A percentile compares a stretch with the other conserved stretches of the same genome.
Conservation (phyloP, 495 filamentous ascomycete genomes). For the Elaphomyces granulatus region DNA sequence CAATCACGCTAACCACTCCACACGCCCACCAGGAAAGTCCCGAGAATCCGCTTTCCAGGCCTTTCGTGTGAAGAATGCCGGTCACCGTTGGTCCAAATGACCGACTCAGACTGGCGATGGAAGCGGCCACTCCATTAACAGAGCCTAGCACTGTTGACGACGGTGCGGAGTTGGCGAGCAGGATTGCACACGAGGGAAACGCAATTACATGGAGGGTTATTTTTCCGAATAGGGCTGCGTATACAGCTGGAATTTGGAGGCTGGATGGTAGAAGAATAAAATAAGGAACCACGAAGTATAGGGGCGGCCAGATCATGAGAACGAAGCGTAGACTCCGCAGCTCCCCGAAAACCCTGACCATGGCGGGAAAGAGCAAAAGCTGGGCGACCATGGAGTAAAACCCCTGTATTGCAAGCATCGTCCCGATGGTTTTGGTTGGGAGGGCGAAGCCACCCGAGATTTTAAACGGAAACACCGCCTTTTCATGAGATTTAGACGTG, state of each 20-base stretch:
- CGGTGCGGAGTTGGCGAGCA: conserved; percentile 73
- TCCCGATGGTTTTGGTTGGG: conserved; percentile 65
- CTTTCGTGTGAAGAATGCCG: conserved; percentile 67
- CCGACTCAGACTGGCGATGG: conserved; percentile 71
- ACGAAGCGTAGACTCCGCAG: conserved; percentile 68
- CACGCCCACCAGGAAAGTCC: conserved; percentile 89
- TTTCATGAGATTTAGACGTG: conserved; percentile 42
- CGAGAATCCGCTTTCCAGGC: conserved; percentile 63
- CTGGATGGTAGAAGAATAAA: conserved; percentile 62
- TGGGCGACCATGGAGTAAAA: conserved; percentile 75
- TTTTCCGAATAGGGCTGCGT: conserved; percentile 67
- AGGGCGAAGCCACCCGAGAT: conserved; percentile 81
- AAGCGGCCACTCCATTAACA: conserved; percentile 87
- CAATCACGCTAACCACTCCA: conserved; percentile 57
- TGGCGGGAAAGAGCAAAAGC: conserved; percentile 63
- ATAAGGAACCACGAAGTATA: conserved; percentile 82
- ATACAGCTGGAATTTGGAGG: conserved; percentile 58
- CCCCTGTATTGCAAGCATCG: conserved; percentile 82
- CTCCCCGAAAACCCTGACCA: conserved; percentile 56
- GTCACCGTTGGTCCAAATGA: conserved; percentile 82
- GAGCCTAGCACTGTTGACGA: conserved; percentile 67
- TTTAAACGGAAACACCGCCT: conserved; percentile 59
- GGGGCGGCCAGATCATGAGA: conserved; percentile 67
- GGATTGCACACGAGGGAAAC: conserved; percentile 73
- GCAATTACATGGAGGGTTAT: conserved; percentile 74